phyloP scores from a whole-genome alignment of 768 basidiomycete genomes.

The Agrocybe chaxingu region DNA sequence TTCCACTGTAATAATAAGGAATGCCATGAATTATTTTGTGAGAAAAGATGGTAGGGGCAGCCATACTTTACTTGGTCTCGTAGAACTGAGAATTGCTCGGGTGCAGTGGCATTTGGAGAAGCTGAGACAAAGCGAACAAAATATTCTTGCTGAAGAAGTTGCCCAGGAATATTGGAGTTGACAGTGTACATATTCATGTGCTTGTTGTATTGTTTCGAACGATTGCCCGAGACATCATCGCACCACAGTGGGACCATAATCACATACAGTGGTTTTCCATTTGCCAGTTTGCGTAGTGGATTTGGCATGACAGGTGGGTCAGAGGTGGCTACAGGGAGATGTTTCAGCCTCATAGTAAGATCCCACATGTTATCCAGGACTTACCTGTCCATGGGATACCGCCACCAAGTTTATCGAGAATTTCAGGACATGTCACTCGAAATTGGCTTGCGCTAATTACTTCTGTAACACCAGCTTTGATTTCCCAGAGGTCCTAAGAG shows the following conservation, averaged over 20 bases:
- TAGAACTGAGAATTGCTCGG: constrained; percentile 28
- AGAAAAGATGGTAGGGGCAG: too few species aligned
- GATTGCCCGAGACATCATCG: constrained; percentile 12
- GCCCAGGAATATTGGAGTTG: constrained; percentile 23
- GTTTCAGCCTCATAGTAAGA: not conserved
- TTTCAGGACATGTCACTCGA: too few species aligned
- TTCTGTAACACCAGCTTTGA: constrained; percentile 12
- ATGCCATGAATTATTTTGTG: too few species aligned
- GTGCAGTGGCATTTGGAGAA: constrained; percentile 22
- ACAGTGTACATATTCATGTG: constrained; percentile 28
- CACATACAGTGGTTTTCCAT: constrained; percentile 4
- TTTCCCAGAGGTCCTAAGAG: constrained; percentile 12
- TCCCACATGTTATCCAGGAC: too few species aligned
- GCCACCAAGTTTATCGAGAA: too few species aligned
- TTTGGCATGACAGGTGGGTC: constrained; percentile 13
- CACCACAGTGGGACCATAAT: constrained; percentile 4
- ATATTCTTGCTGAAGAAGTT: constrained; percentile 28
- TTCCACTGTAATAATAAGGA: not conserved
- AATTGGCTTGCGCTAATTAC: not conserved
- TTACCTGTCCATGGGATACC: too few species aligned
- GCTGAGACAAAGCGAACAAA: constrained; percentile 18
- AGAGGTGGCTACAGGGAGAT: not conserved
- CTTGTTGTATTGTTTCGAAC: constrained; percentile 27
- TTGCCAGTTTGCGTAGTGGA: constrained; percentile 4
- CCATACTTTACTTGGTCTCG: constrained; percentile 17